Evolutionary conservation across 805 yeast genomes (phyloP).

Genomic region (Kodamaea sagamina): DNA sequence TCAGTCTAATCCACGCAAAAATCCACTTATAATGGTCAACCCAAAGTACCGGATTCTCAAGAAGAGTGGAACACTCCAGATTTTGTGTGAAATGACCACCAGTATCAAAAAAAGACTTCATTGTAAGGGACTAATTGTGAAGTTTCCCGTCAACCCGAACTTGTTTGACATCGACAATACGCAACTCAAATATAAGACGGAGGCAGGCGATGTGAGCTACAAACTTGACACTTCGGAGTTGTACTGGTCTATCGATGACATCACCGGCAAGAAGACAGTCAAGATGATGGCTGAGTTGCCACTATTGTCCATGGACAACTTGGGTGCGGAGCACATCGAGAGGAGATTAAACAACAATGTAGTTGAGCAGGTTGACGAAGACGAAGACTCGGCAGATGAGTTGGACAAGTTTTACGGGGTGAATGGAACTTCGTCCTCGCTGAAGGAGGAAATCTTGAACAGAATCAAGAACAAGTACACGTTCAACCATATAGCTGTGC

Average conservation of each 20-base stretch:
- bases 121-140: constrained; percentile 31
- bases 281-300: constrained; percentile 59
- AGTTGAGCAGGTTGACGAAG: constrained; percentile 6
- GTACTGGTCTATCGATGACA: constrained; percentile 68
- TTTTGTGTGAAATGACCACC: constrained; percentile 37
- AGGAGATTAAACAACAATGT: constrained; percentile 17
- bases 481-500: constrained; percentile 28
- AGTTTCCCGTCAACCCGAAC: constrained; percentile 37
- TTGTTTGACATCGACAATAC: constrained; percentile 35
- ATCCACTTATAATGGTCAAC: constrained; percentile 47
- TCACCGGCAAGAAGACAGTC: constrained; percentile 59
- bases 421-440: constrained; percentile 33
- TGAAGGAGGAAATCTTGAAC: constrained; percentile 23
- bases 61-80: constrained; percentile 29
- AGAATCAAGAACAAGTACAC: constrained; percentile 15
- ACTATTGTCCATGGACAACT: constrained; percentile 25
- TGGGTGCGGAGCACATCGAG: constrained; percentile 6
- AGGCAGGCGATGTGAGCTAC: constrained; percentile 68
- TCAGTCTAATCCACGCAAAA: constrained; percentile 35
- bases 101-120: constrained; percentile 38
- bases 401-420: constrained; percentile 37
- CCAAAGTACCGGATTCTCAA: constrained; percentile 34
- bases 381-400: constrained; percentile 19
- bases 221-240: constrained; percentile 69
- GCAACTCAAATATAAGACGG: constrained; percentile 68